phyloP scores from a whole-genome alignment of 208 protist species.

The Acanthamoeba lenticulata region DNA sequence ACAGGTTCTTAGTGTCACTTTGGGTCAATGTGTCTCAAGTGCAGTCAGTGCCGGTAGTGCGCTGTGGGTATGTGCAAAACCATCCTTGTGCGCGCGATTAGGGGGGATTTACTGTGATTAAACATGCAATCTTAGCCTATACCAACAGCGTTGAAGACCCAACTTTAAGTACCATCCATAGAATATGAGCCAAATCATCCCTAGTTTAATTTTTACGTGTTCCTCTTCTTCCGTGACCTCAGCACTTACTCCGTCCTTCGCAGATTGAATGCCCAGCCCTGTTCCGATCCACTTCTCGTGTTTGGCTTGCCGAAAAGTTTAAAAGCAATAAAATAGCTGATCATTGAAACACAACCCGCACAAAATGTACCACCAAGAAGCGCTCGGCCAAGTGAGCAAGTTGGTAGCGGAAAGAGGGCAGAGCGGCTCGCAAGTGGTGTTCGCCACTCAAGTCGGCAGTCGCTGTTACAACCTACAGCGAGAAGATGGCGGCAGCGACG shows the following conservation, averaged over 20 bases:
- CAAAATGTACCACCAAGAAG: too few species aligned
- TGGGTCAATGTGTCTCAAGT: too few species aligned
- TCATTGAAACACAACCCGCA: not conserved
- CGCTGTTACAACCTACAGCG: slow-evolving; percentile 5
- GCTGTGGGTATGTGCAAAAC: not conserved
- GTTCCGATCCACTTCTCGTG: not conserved
- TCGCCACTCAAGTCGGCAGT: not conserved
- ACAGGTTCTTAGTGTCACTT: too few species aligned
- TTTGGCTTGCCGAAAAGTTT: not conserved
- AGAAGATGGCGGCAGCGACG: not conserved
- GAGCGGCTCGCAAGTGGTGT: too few species aligned
- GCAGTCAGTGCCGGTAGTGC: too few species aligned
- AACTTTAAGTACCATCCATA: slow-evolving; percentile 52
- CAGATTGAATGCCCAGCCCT: too few species aligned
- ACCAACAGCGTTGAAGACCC: slow-evolving; percentile 29
- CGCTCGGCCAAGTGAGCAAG: too few species aligned
- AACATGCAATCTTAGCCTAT: not conserved
- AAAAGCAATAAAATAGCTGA: not conserved
- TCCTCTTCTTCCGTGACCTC: not conserved
- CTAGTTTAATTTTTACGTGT: not conserved
- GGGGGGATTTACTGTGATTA: not conserved
- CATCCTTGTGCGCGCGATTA: not conserved
- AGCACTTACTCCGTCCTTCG: not conserved
- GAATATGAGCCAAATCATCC: not conserved
- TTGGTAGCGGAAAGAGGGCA: too few species aligned